A percentile compares a stretch with the other conserved stretches of the same genome.
phyloP scores from a whole-genome alignment of 331 rosid species.

The Phaseolus coccineus region DNA sequence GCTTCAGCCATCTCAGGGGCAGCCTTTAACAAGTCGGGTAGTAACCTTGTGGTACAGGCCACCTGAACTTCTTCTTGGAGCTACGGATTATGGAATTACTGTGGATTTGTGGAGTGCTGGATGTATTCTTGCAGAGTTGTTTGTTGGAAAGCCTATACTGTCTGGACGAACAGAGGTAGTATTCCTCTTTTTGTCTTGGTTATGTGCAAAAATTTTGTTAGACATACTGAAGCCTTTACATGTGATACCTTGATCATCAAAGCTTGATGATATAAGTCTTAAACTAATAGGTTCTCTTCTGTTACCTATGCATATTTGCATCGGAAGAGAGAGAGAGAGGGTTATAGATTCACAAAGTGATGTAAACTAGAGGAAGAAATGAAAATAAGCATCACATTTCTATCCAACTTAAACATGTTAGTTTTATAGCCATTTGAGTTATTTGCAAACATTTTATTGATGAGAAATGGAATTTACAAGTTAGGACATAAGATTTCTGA shows the following conservation, averaged over 20 bases:
- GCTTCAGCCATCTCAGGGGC: slow-evolving; percentile 58
- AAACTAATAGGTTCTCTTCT: background rate
- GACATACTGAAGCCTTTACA: slow-evolving; percentile 25
- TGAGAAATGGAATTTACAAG: slow-evolving; percentile 35
- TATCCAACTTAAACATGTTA: slow-evolving; percentile 30
- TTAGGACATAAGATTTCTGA: slow-evolving; percentile 9
- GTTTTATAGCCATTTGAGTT: slow-evolving; percentile 34
- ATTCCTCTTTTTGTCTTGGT: slow-evolving; percentile 33
- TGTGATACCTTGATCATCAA: slow-evolving; percentile 14
- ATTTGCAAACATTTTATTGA: slow-evolving; percentile 36
- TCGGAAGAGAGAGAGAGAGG: slow-evolving; percentile 34
- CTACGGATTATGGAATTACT: slow-evolving; percentile 76
- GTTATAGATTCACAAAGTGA: slow-evolving; percentile 19
- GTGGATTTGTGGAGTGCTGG: slow-evolving; percentile 97
- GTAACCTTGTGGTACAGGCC: slow-evolving; percentile 95
- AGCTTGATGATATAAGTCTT: slow-evolving; percentile 17
- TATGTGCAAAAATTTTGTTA: slow-evolving; percentile 30
- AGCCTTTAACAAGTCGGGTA: slow-evolving; percentile 88
- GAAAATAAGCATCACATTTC: slow-evolving; percentile 26
- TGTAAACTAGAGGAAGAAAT: slow-evolving; percentile 7
- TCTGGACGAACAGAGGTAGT: slow-evolving; percentile 93
- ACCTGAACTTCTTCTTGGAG: slow-evolving; percentile 90
- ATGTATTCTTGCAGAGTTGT: slow-evolving; percentile 88
- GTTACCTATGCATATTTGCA: slow-evolving; percentile 10
- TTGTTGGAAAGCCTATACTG: slow-evolving; percentile 88